Evolutionary conservation across 306 rosid species (phyloP).

Genomic region (Crataegus laevigata): DNA sequence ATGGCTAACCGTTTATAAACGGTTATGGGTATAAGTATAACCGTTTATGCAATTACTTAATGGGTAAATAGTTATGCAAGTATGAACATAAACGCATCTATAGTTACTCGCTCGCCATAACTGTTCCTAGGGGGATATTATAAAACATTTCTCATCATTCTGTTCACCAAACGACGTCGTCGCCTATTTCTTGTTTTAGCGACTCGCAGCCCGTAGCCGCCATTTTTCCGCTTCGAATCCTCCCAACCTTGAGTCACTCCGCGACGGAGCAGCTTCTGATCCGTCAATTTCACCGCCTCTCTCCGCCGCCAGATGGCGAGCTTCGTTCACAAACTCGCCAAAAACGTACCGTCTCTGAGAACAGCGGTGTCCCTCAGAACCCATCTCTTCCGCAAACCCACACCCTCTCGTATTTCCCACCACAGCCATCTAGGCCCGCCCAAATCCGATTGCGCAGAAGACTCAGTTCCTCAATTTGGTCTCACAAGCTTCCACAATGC

Average conservation of each 20-base stretch:
- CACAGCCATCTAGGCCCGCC: slow-evolving; percentile 1
- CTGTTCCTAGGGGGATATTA: too few relatives aligned
- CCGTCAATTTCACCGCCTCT: background rate
- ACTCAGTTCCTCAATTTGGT: slow-evolving; percentile 2
- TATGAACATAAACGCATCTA: too few relatives aligned
- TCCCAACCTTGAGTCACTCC: background rate
- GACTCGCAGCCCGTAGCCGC: background rate
- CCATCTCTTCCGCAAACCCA: slow-evolving; percentile 7
- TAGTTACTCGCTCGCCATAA: too few relatives aligned
- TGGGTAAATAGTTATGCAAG: too few relatives aligned
- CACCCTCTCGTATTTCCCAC: background rate
- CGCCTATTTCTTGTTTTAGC: background rate
- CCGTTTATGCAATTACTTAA: too few relatives aligned
- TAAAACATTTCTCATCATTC: background rate
- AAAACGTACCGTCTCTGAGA: slow-evolving; percentile 9
- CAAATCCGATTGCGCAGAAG: background rate
- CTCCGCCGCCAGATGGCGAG: slow-evolving; percentile 23
- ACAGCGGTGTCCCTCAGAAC: background rate
- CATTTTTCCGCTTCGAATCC: background rate
- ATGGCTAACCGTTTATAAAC: too few relatives aligned
- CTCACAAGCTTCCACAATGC: background rate
- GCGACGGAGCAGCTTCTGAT: background rate
- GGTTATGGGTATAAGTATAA: too few relatives aligned
- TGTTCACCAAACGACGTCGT: background rate
- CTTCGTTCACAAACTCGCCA: slow-evolving; percentile 22